These are phyloP conservation scores for Vaccinium darrowii DNA, from an alignment of 148 eudicot species.

Conservation along the genomic window DNA sequence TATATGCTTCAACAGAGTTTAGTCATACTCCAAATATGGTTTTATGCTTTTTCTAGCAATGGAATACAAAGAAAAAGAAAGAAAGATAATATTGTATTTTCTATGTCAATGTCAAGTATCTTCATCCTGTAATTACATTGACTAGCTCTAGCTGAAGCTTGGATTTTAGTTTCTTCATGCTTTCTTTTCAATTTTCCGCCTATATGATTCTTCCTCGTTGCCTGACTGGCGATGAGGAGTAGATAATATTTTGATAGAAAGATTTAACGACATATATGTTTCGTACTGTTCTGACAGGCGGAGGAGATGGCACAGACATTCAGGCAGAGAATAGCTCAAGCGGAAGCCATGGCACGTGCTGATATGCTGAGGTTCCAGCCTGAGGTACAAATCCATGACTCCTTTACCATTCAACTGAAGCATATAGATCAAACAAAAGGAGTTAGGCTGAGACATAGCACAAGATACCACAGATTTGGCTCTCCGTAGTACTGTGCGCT, in stretches of 20 bases:
- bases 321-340: conserved; percentile 99
- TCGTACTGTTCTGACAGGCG: conserved; percentile 50
- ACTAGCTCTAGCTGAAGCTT: conserved; percentile 2
- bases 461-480: background rate
- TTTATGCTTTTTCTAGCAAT: background rate
- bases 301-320: conserved; percentile 99
- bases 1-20: background rate
- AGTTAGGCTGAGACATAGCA: background rate
- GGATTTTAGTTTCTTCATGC: background rate
- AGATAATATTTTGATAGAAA: background rate
- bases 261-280: background rate
- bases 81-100: background rate
- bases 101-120: background rate
- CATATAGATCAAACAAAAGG: too few species aligned
- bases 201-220: background rate
- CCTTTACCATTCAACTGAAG: background rate
- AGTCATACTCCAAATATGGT: background rate
- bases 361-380: conserved; percentile 99
- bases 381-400: conserved; percentile 55
- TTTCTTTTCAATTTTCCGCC: background rate
- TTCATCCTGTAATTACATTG: background rate
- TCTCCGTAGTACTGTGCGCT: background rate
- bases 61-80: background rate
- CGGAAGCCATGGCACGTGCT: conserved; percentile 99
- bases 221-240: background rate